phyloP scores from a whole-genome alignment of 1,284 basidiomycete genomes.

The Apiotrichum siamense region DNA sequence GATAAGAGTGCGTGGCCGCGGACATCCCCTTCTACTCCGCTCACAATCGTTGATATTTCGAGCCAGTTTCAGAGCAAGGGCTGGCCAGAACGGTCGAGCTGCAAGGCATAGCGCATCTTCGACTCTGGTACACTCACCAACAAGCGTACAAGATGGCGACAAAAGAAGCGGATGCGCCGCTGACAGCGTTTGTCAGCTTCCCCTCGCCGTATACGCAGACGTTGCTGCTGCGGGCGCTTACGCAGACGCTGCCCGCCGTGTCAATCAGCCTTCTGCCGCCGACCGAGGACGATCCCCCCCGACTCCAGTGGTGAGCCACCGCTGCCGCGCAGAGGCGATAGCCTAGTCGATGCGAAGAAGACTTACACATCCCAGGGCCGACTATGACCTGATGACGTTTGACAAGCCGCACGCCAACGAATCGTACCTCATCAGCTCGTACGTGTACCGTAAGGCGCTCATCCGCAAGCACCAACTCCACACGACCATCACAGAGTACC shows the following conservation, averaged over 20 bases:
- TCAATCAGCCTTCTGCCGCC: constrained; percentile 29
- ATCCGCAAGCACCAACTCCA: constrained; percentile 94
- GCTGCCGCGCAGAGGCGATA: too few relatives aligned
- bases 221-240: constrained; percentile 62
- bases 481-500: constrained; percentile 64
- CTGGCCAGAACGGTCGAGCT: too few relatives aligned
- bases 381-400: constrained; percentile 75
- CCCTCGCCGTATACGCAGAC: constrained; percentile 69
- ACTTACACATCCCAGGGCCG: constrained; percentile 39
- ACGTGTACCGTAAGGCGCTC: constrained; percentile 83
- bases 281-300: constrained; percentile 31
- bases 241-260: constrained; percentile 34
- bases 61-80: too few relatives aligned
- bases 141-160: not conserved
- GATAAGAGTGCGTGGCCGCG: too few relatives aligned
- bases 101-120: too few relatives aligned
- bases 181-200: constrained; percentile 62
- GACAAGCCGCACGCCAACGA: constrained; percentile 54
- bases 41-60: too few relatives aligned
- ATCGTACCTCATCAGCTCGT: constrained; percentile 68
- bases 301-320: constrained; percentile 39
- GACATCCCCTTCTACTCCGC: too few relatives aligned
- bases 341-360: too few relatives aligned
- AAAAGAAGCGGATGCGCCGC: constrained; percentile 7
- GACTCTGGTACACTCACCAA: too few relatives aligned